phyloP scores from a whole-genome alignment of 106 monocot species.

The Dendrobium officinale region DNA sequence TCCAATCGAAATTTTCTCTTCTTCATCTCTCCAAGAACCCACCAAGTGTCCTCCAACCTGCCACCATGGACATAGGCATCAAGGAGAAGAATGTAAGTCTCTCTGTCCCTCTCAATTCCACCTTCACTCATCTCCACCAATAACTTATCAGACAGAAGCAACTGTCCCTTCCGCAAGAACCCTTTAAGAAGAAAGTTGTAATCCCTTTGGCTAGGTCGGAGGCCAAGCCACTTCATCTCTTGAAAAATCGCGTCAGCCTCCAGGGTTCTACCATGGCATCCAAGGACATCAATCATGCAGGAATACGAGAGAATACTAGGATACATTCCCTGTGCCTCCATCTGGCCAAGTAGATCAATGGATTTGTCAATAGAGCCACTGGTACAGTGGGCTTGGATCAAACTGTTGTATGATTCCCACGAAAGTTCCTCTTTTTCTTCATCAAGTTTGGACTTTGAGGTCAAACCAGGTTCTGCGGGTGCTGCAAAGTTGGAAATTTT shows the following conservation, averaged over 20 bases:
- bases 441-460: neutral
- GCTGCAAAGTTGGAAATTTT: neutral
- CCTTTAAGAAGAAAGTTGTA: constrained; percentile 56
- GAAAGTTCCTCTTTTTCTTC: constrained; percentile 39
- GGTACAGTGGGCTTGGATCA: constrained; percentile 34
- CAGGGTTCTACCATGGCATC: constrained; percentile 49
- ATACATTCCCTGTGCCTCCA: constrained; percentile 48
- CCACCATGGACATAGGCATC: constrained; percentile 47
- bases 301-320: constrained; percentile 39
- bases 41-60: constrained; percentile 58
- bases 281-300: constrained; percentile 38
- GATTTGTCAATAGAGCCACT: constrained; percentile 34
- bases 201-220: constrained; percentile 12
- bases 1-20: constrained; percentile 22
- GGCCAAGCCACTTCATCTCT: constrained; percentile 38
- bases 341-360: constrained; percentile 36
- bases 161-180: constrained; percentile 45
- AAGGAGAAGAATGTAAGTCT: constrained; percentile 54
- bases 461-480: neutral
- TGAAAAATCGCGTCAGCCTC: constrained; percentile 66
- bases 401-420: constrained; percentile 35
- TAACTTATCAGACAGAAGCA: constrained; percentile 40
- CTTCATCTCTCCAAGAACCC: constrained; percentile 61
- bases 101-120: constrained; percentile 30
- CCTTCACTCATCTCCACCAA: constrained; percentile 46